These are phyloP conservation scores for Eucalyptus erythrocorys DNA, from an alignment of 345 rosid species.

Conservation along the genomic window DNA sequence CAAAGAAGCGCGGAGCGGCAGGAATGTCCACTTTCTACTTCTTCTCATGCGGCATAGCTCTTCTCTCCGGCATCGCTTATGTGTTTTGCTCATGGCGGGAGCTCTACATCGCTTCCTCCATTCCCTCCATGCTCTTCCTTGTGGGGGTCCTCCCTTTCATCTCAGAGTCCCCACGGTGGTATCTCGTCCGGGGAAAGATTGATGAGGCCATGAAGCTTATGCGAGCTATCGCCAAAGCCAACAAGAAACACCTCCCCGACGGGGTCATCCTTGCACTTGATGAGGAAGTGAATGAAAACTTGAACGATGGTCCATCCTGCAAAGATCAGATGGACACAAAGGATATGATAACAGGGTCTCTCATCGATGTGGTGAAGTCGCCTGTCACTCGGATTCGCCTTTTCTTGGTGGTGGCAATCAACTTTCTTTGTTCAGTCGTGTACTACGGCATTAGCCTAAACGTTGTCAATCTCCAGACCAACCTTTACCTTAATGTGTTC, in stretches of 20 bases:
- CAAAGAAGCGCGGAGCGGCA: constrained; percentile 68
- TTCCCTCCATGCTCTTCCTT: constrained; percentile 69
- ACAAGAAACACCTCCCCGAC: constrained; percentile 45
- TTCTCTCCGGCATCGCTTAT: constrained; percentile 63
- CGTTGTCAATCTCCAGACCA: constrained; percentile 79
- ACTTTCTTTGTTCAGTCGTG: constrained; percentile 60
- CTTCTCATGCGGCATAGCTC: constrained; percentile 68
- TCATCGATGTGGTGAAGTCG: constrained; percentile 53
- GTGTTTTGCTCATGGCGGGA: constrained; percentile 60
- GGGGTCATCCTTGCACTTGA: constrained; percentile 58
- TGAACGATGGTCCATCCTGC: neutral
- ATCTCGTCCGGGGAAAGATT: constrained; percentile 62
- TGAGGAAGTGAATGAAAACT: constrained; percentile 28
- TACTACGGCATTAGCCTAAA: constrained; percentile 93
- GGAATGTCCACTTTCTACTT: constrained; percentile 99
- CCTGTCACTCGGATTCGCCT: constrained; percentile 56
- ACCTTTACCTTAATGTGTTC: constrained; percentile 63
- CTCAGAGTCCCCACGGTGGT: constrained; percentile 91
- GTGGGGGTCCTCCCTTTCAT: constrained; percentile 54
- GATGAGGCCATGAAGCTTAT: constrained; percentile 66
- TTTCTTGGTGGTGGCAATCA: constrained; percentile 39
- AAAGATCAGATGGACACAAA: constrained; percentile 1
- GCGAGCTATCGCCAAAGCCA: constrained; percentile 47
- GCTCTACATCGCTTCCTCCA: constrained; percentile 60
- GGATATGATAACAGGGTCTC: constrained; percentile 38